Evolutionary conservation across 192 early-diverging fungal genomes (phyloP).

Genomic region (Coemansia sp.): DNA sequence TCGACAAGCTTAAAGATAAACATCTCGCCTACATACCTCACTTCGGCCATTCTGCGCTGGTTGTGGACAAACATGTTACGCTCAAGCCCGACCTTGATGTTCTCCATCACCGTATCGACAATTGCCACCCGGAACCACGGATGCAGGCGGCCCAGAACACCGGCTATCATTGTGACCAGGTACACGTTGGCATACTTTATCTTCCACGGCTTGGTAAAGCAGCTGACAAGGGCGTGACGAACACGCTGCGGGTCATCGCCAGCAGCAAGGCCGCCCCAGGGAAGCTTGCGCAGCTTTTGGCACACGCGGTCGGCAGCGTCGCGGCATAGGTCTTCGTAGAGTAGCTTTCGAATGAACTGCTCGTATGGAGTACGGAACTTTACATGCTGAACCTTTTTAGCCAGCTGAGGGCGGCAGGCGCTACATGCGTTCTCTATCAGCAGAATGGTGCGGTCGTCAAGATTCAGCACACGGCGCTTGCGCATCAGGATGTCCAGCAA

Average conservation of each 20-base stretch:
- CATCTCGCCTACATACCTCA: slow-evolving; percentile 87
- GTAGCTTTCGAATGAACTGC: slow-evolving; percentile 82
- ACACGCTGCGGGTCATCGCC: slow-evolving; percentile 41
- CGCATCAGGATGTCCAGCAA: slow-evolving; percentile 86
- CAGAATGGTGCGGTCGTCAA: slow-evolving; percentile 79
- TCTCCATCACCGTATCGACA: slow-evolving; percentile 83
- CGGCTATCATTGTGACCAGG: slow-evolving; percentile 76
- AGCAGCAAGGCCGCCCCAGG: slow-evolving; percentile 70
- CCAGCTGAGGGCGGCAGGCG: slow-evolving; percentile 82
- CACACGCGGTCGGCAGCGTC: slow-evolving; percentile 68
- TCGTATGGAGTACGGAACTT: slow-evolving; percentile 84
- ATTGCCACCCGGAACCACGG: slow-evolving; percentile 86
- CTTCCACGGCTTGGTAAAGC: slow-evolving; percentile 93
- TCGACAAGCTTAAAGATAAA: slow-evolving; percentile 89
- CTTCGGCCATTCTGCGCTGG: slow-evolving; percentile 79
- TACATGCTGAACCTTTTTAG: slow-evolving; percentile 50
- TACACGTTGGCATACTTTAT: slow-evolving; percentile 86
- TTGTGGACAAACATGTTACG: slow-evolving; percentile 92
- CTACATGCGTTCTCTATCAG: slow-evolving; percentile 96
- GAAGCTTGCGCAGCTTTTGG: slow-evolving; percentile 74
- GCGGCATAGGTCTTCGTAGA: slow-evolving; percentile 81
- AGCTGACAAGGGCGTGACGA: slow-evolving; percentile 62
- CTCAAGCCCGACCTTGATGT: slow-evolving; percentile 88
- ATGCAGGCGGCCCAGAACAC: slow-evolving; percentile 75
- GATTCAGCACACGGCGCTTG: slow-evolving; percentile 79